phyloP scores from a whole-genome alignment of 768 basidiomycete species.

The Tylopilus sp. region DNA sequence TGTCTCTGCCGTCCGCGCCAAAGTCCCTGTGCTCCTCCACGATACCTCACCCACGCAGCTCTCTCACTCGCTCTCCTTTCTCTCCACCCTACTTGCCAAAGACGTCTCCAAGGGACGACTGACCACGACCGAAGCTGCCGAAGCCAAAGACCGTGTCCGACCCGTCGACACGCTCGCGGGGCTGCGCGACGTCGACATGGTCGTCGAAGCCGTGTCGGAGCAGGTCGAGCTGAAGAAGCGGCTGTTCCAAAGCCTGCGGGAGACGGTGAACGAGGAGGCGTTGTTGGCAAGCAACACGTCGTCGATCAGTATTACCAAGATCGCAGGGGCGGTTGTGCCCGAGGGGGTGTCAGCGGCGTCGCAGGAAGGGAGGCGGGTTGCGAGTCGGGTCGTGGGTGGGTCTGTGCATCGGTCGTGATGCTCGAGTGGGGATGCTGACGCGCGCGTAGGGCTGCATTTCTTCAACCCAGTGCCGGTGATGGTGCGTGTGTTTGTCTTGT shows the following conservation, averaged over 20 bases:
- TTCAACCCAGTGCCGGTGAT: slow-evolving; percentile 98
- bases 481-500: slow-evolving; percentile 43
- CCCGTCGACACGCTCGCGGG: slow-evolving; percentile 59
- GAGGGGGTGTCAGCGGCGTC: slow-evolving; percentile 54
- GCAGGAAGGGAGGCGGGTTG: slow-evolving; percentile 56
- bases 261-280: slow-evolving; percentile 62
- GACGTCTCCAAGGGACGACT: slow-evolving; percentile 84
- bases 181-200: slow-evolving; percentile 82
- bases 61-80: slow-evolving; percentile 62
- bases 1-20: slow-evolving; percentile 81
- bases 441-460: slow-evolving; percentile 72
- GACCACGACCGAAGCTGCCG: slow-evolving; percentile 63
- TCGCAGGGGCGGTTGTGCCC: slow-evolving; percentile 75
- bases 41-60: slow-evolving; percentile 78
- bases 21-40: slow-evolving; percentile 80
- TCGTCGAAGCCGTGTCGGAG: slow-evolving; percentile 93
- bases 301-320: slow-evolving; percentile 92
- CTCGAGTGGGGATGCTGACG: not conserved
- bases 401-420: not conserved
- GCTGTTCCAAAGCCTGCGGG: slow-evolving; percentile 70
- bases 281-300: slow-evolving; percentile 94
- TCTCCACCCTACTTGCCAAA: slow-evolving; percentile 84
- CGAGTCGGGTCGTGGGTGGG: slow-evolving; percentile 85
- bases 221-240: slow-evolving; percentile 70
- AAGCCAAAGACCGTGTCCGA: slow-evolving; percentile 62